Evolutionary conservation across 768 basidiomycete species (phyloP).

Genomic region (Dacryopinax primogenitus): DNA sequence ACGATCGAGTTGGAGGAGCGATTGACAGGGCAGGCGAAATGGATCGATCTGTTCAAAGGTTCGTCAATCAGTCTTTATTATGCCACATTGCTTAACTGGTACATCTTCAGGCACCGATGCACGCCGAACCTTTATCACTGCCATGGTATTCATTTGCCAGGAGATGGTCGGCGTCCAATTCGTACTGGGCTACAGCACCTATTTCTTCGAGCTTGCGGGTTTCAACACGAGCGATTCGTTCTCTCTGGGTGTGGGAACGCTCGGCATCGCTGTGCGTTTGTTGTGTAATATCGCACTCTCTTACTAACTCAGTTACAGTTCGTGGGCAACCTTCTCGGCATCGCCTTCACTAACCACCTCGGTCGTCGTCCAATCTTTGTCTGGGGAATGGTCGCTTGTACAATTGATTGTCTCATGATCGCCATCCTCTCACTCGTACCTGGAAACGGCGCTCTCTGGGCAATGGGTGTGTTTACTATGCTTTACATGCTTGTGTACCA

Average conservation of each 20-base stretch:
- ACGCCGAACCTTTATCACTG: not conserved
- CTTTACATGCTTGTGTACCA: slow-evolving; percentile 13
- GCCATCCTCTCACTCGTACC: slow-evolving; percentile 9
- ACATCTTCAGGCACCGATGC: not conserved
- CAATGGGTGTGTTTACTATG: slow-evolving; percentile 12
- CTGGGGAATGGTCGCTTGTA: slow-evolving; percentile 9
- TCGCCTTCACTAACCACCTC: slow-evolving; percentile 9
- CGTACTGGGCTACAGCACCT: slow-evolving; percentile 9
- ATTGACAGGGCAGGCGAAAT: not conserved
- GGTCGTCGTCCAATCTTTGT: slow-evolving; percentile 8
- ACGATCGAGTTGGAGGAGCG: not conserved
- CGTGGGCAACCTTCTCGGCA: slow-evolving; percentile 10
- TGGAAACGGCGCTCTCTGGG: slow-evolving; percentile 9
- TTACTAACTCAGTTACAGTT: not conserved
- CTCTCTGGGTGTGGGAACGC: slow-evolving; percentile 11
- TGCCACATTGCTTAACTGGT: not conserved
- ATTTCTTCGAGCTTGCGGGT: slow-evolving; percentile 6
- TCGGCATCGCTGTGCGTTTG: not conserved
- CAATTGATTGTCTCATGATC: slow-evolving; percentile 12
- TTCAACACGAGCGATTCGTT: slow-evolving; percentile 5
- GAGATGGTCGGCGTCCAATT: slow-evolving; percentile 8
- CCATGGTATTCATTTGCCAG: slow-evolving; percentile 3
- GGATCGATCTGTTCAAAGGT: slow-evolving; percentile 7
- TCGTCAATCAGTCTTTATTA: not conserved
- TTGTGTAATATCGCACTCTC: not conserved